Evolutionary conservation across 1,284 basidiomycete species (phyloP).

Genomic region (Papiliotrema laurentii): DNA sequence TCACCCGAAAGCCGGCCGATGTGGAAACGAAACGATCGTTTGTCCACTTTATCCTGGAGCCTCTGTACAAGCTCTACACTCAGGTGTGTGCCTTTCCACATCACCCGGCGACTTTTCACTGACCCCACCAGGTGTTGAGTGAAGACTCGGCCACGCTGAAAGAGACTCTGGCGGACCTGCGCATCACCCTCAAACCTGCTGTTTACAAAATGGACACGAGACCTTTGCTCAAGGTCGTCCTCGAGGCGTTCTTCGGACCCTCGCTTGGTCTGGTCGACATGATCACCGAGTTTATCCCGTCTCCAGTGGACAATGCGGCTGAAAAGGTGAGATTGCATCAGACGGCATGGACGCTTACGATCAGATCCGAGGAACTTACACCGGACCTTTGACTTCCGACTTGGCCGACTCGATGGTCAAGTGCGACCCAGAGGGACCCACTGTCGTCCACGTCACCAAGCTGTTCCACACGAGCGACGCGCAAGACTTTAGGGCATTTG

Average conservation of each 20-base stretch:
- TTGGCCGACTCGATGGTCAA: slow-evolving; percentile 72
- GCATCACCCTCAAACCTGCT: slow-evolving; percentile 83
- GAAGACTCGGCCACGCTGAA: slow-evolving; percentile 81
- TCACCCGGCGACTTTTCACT: no score
- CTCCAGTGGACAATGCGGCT: slow-evolving; percentile 65
- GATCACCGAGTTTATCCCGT: slow-evolving; percentile 83
- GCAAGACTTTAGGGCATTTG: slow-evolving; percentile 91
- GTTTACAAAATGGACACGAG: slow-evolving; percentile 98
- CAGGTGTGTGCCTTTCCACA: slow-evolving; percentile 51
- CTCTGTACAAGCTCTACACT: slow-evolving; percentile 95
- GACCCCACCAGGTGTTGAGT: slow-evolving; percentile 70
- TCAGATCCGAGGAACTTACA: slow-evolving; percentile 77
- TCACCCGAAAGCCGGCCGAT: slow-evolving; percentile 76
- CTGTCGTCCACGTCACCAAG: slow-evolving; percentile 90
- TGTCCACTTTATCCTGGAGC: slow-evolving; percentile 94
- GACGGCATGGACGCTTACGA: slow-evolving; percentile 6
- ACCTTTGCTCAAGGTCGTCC: slow-evolving; percentile 85
- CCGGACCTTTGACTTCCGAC: slow-evolving; percentile 75
- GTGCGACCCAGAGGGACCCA: slow-evolving; percentile 78
- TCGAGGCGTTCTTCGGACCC: slow-evolving; percentile 94
- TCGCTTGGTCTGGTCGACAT: slow-evolving; percentile 86
- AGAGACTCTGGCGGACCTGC: slow-evolving; percentile 70
- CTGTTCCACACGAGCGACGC: slow-evolving; percentile 95
- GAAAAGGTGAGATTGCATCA: slow-evolving; percentile 57
- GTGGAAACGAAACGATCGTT: slow-evolving; percentile 81